Evolutionary conservation across 2,329 filamentous ascomycete genomes (phyloP).

Genomic region (Lomentospora prolificans): DNA sequence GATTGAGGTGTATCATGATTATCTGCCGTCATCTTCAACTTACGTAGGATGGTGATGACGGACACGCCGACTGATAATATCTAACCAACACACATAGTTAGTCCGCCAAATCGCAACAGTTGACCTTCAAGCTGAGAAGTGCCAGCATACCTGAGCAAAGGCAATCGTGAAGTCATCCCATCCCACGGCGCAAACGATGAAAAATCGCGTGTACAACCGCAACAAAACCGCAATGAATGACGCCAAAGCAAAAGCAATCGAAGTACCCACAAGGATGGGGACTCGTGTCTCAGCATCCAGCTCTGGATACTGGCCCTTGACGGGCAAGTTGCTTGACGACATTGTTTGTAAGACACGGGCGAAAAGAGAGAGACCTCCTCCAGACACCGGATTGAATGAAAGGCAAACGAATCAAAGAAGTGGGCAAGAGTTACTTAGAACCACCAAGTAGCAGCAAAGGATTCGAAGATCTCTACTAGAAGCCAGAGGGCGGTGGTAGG

Average conservation of each 20-base stretch:
- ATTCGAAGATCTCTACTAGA: neutral
- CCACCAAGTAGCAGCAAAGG: neutral
- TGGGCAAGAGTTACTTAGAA: neutral
- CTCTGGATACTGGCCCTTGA: slow-evolving; percentile 13
- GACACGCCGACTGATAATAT: slow-evolving; percentile 16
- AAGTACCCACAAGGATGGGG: slow-evolving; percentile 17
- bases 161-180: slow-evolving; percentile 19
- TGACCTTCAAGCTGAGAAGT: no score
- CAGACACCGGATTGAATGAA: no score
- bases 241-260: slow-evolving; percentile 15
- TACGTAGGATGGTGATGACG: slow-evolving; percentile 15
- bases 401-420: no score
- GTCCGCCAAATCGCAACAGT: no score
- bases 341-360: neutral
- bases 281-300: slow-evolving; percentile 17
- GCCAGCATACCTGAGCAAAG: slow-evolving; percentile 14
- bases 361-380: no score
- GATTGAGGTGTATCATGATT: no score
- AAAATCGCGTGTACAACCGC: slow-evolving; percentile 19
- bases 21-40: no score
- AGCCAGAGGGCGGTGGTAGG: neutral
- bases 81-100: neutral
- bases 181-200: slow-evolving; percentile 16
- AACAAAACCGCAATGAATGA: slow-evolving; percentile 17
- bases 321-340: neutral